These are phyloP conservation scores for Neocallimastix lanati DNA, from an alignment of 192 early-diverging fungal species.

Conservation along the genomic window DNA sequence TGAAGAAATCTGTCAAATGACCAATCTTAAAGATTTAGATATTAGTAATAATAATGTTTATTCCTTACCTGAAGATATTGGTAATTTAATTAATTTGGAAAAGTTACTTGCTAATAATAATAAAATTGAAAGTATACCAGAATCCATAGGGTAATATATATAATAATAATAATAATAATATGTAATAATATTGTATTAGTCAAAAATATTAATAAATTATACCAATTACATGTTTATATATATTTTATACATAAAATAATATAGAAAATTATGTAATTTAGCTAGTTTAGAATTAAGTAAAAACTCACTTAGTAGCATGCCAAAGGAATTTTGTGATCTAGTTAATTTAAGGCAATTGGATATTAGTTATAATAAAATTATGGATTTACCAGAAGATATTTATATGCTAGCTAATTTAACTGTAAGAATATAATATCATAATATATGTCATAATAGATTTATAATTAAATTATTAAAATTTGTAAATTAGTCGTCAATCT, in stretches of 20 bases:
- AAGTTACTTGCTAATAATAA: slow-evolving; percentile 1
- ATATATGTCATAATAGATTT: too few species aligned
- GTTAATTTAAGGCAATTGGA: background rate
- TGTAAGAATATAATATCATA: background rate
- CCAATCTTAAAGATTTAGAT: slow-evolving; percentile 3
- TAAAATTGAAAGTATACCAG: slow-evolving; percentile 2
- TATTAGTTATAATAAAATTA: background rate
- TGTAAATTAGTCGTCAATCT: too few species aligned
- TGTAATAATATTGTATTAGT: too few species aligned
- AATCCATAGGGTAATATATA: background rate
- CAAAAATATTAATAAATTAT: too few species aligned
- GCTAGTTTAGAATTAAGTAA: background rate
- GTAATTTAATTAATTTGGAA: slow-evolving; percentile 1
- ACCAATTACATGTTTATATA: too few species aligned
- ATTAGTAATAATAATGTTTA: slow-evolving; percentile 3
- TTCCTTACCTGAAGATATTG: slow-evolving; percentile 4
- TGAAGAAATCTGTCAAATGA: slow-evolving; percentile 4
- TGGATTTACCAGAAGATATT: background rate
- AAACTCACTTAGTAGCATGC: background rate
- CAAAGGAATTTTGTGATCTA: background rate
- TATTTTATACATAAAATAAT: too few species aligned
- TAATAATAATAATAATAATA: too few species aligned
- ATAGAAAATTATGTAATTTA: background rate
- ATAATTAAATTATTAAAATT: too few species aligned
- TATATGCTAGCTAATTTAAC: background rate